A percentile compares a stretch with the other conserved stretches of the same genome.
Evolutionary conservation across 2,329 filamentous ascomycete genomes (phyloP).

Genomic region (Penicillium sp.): DNA sequence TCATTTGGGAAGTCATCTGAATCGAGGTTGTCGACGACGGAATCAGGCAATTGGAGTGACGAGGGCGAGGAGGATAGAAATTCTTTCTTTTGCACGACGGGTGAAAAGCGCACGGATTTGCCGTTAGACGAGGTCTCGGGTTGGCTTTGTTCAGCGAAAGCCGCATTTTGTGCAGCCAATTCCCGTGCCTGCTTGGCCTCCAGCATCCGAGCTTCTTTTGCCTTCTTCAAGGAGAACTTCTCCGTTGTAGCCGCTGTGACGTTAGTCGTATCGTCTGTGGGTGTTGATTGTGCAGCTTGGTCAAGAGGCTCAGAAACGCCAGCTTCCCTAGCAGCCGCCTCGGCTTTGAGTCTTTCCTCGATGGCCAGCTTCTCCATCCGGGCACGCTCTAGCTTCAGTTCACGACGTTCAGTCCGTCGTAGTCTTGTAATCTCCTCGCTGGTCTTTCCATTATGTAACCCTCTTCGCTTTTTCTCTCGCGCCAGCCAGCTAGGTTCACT

Average conservation of each 20-base stretch:
- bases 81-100: conserved; percentile 63
- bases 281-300: conserved; percentile 10
- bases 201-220: conserved; percentile 29
- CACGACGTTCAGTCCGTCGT: conserved; percentile 73
- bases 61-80: conserved; percentile 41
- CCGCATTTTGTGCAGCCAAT: conserved; percentile 14
- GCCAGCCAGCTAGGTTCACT: conserved; percentile 94
- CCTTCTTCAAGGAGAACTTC: conserved; percentile 36
- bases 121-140: conserved; percentile 13
- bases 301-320: conserved; percentile 7
- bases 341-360: conserved; percentile 63
- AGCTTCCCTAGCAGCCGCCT: conserved; percentile 41
- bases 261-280: conserved; percentile 18
- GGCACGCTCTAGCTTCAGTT: conserved; percentile 90
- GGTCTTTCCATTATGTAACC: conserved; percentile 63
- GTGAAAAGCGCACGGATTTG: conserved; percentile 70
- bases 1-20: conserved; percentile 46
- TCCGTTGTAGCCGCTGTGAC: conserved; percentile 21
- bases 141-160: conserved; percentile 8
- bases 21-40: conserved; percentile 12
- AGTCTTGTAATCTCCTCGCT: conserved; percentile 77
- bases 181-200: conserved; percentile 19
- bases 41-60: conserved; percentile 12
- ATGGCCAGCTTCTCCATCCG: conserved; percentile 80
- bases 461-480: conserved; percentile 70